These are phyloP conservation scores for Silene vulgaris DNA, from an alignment of 179 eudicot species.

Conservation along the genomic window DNA sequence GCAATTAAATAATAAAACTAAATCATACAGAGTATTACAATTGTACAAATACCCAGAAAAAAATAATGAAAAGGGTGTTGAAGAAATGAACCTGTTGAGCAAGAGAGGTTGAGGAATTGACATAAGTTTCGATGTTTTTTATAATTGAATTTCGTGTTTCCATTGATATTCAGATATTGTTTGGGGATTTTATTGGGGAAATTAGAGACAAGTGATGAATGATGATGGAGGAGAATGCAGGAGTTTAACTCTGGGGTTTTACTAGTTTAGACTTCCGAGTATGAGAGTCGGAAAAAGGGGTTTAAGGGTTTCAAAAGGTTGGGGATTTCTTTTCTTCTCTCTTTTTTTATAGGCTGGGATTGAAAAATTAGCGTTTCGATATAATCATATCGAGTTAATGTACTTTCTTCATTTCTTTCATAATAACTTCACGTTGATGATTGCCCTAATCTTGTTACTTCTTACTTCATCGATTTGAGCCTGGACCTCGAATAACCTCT, in stretches of 20 bases:
- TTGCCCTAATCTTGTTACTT: too few relatives aligned
- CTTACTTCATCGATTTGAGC: too few relatives aligned
- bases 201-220: background rate
- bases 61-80: slow-evolving; percentile 6
- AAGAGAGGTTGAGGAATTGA: slow-evolving; percentile 52
- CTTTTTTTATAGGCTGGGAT: too few relatives aligned
- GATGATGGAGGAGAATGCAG: background rate
- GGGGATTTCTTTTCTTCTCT: too few relatives aligned
- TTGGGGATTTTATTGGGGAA: background rate
- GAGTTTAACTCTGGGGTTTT: background rate
- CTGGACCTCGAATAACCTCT: too few relatives aligned
- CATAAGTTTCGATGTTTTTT: slow-evolving; percentile 60
- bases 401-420: too few relatives aligned
- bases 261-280: background rate
- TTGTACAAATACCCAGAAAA: background rate
- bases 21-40: background rate
- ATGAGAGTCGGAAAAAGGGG: background rate
- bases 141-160: slow-evolving; percentile 36
- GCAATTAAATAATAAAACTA: background rate
- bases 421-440: too few relatives aligned
- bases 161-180: slow-evolving; percentile 29
- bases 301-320: slow-evolving; percentile 4
- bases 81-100: slow-evolving; percentile 57
- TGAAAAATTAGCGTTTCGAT: too few relatives aligned
- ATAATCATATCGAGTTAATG: too few relatives aligned